phyloP scores from a whole-genome alignment of 441 rosid species.

The Pelargonium fulgidum region DNA sequence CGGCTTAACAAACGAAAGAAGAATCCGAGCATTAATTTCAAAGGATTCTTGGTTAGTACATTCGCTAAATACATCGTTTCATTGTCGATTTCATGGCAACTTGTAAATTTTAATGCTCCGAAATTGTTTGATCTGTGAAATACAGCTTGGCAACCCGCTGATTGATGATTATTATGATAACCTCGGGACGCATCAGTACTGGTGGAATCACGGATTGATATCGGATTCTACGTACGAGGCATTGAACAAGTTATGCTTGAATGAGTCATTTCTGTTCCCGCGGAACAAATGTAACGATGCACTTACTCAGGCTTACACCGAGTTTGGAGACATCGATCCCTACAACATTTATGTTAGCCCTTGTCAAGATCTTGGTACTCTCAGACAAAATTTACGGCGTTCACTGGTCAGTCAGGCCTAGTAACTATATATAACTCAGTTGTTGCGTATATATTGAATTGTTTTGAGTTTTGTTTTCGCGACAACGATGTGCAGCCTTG shows the following conservation, averaged over 20 bases:
- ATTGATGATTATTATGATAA: conserved; percentile 38
- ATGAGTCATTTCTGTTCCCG: conserved; percentile 41
- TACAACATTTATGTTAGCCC: conserved; percentile 29
- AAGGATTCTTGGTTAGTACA: conserved; percentile 50
- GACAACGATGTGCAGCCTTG: conserved; percentile 37
- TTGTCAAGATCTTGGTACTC: conserved; percentile 17
- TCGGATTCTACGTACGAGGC: conserved; percentile 36
- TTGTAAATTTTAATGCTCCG: too few relatives aligned
- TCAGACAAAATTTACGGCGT: conserved; percentile 17
- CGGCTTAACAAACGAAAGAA: conserved; percentile 35
- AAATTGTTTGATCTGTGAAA: not conserved
- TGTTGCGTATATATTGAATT: too few relatives aligned
- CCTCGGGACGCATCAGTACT: conserved; percentile 37
- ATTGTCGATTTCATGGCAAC: too few relatives aligned
- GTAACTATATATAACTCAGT: too few relatives aligned
- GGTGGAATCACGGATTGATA: conserved; percentile 53
- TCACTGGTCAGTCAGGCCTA: conserved; percentile 18
- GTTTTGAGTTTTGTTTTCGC: too few relatives aligned
- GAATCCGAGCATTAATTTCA: conserved; percentile 40
- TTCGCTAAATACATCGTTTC: not conserved
- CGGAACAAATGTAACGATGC: conserved; percentile 21
- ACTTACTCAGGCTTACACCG: conserved; percentile 22
- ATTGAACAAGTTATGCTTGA: conserved; percentile 34
- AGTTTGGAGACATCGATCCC: conserved; percentile 42
- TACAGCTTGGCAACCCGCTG: conserved; percentile 49